Evolutionary conservation across 192 early-diverging fungal genomes (phyloP), one percentile per base, ranked within the genome.

Genomic region (Coemansia sp.): DNA sequence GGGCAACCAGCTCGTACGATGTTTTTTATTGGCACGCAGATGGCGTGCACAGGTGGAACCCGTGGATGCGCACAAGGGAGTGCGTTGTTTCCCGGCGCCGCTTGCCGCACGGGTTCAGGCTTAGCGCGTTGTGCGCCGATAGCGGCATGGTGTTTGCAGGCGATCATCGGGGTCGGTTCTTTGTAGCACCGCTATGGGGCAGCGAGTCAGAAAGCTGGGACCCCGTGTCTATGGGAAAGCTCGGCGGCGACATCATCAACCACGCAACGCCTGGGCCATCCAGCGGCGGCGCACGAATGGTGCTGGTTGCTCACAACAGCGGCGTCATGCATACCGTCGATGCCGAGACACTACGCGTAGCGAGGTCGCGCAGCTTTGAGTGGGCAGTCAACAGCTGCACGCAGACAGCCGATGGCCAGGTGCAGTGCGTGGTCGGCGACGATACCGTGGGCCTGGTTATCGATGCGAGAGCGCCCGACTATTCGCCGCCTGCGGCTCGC

Each of bases 401-500:
- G 10, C 51, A 55, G 28, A 55, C 59, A 28, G 34, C 55, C 18
- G 55, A 63, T 13, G 59, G 58, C n/a, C 54, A 65, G 20, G 45
- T 83, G 36, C 67, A 62, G 34, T 80, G 77, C n/a, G 68, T 75
- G 7, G 82, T 73, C 20, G 82, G 82, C 6, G 76, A 83, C 56
- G 58, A 64, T 30, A 55, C 60, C 22, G 64, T 71, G 3, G 51
- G 59, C 6, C 48, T 65, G 34, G 36, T 83, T 24, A 22, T 66
- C 18, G 82, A 83, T 48, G 58, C 69, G n/a, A 63, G 67, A 18
- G 57, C 50, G 6, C 23, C 55, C 57, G 36, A 29, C 22, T 14
- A 29, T 34, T 23, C 50, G 51, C 0, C 57, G 7, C 16, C 29
- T 16, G 50, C 60, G 14, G 70, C 69, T 18, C 24, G 24, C 27